Evolutionary conservation across 352 stramenopile species (phyloP).

Genomic region (Aphanomyces invadans): DNA sequence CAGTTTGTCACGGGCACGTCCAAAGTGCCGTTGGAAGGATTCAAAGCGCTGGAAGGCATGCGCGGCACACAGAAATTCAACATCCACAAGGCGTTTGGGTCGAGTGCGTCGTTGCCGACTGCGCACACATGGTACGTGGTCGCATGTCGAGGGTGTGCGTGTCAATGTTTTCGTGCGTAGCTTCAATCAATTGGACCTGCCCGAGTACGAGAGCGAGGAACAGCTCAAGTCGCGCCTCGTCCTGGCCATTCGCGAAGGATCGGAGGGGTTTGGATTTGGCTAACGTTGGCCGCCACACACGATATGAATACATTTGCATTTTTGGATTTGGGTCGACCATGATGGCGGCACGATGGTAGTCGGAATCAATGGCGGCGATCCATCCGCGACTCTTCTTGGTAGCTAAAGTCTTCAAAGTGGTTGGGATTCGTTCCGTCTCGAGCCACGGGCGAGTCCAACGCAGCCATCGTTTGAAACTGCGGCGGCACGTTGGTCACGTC

Average conservation of each 20-base stretch:
- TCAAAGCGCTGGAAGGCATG: slow-evolving; percentile 98
- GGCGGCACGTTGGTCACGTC: slow-evolving; percentile 85
- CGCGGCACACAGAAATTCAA: slow-evolving; percentile 98
- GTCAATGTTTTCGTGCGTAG: slow-evolving; percentile 33
- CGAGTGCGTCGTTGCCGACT: slow-evolving; percentile 73
- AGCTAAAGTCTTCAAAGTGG: slow-evolving; percentile 87
- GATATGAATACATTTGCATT: not conserved
- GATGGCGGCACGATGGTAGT: too few relatives aligned
- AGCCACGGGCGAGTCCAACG: slow-evolving; percentile 79
- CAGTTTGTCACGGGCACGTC: slow-evolving; percentile 91
- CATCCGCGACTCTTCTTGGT: slow-evolving; percentile 55
- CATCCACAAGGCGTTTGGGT: slow-evolving; percentile 96
- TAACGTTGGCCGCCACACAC: slow-evolving; percentile 38
- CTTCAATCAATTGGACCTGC: slow-evolving; percentile 99
- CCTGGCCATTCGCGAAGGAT: slow-evolving; percentile 96
- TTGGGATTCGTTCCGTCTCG: slow-evolving; percentile 77
- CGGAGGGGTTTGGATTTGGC: slow-evolving; percentile 96
- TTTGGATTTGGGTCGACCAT: too few relatives aligned
- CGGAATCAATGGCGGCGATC: not conserved
- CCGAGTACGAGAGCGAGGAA: slow-evolving; percentile 96
- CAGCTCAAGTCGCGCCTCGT: slow-evolving; percentile 96
- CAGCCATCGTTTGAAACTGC: slow-evolving; percentile 87
- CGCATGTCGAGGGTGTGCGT: not conserved
- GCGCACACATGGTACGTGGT: slow-evolving; percentile 94
- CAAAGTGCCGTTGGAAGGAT: slow-evolving; percentile 95